Percentiles rank a stretch among this genome's conserved stretches.
phyloP scores from a whole-genome alignment of 805 yeast species.

The Candida andamanensis region DNA sequence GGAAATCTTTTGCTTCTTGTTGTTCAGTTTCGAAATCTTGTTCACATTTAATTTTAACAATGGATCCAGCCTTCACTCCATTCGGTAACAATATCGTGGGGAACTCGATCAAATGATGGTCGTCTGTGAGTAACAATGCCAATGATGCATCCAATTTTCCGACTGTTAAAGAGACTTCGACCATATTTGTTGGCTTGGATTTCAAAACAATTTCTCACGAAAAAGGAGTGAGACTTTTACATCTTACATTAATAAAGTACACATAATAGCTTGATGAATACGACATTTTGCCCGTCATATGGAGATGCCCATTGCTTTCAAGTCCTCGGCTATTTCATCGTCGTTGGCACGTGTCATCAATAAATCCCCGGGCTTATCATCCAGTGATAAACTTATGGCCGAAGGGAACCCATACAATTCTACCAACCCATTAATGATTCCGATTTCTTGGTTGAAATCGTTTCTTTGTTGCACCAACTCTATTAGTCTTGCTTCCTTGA shows the following conservation, averaged over 20 bases:
- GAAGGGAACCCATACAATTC: slow-evolving; percentile 79
- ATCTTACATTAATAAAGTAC: no score
- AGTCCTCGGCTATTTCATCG: slow-evolving; percentile 72
- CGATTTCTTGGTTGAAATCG: slow-evolving; percentile 62
- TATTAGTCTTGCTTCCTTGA: slow-evolving; percentile 31
- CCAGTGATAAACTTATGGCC: slow-evolving; percentile 43
- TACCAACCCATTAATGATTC: slow-evolving; percentile 62
- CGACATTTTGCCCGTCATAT: slow-evolving; percentile 11
- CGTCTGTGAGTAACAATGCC: slow-evolving; percentile 82
- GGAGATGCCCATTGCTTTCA: slow-evolving; percentile 56
- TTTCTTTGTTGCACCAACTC: slow-evolving; percentile 61
- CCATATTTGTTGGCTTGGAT: slow-evolving; percentile 41
- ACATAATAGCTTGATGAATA: no score
- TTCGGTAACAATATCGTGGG: slow-evolving; percentile 92
- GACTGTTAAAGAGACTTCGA: slow-evolving; percentile 88
- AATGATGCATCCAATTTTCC: slow-evolving; percentile 94
- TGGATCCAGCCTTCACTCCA: slow-evolving; percentile 87
- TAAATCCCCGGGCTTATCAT: slow-evolving; percentile 25
- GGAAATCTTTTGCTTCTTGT: slow-evolving; percentile 55
- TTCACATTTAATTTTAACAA: slow-evolving; percentile 79
- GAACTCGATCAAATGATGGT: slow-evolving; percentile 92
- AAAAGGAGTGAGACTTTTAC: no score
- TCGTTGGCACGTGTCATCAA: slow-evolving; percentile 54
- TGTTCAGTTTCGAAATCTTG: slow-evolving; percentile 65
- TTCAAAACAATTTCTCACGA: no score